phyloP scores from a whole-genome alignment of 306 rosid genomes.

The Abrus pulchellus region DNA sequence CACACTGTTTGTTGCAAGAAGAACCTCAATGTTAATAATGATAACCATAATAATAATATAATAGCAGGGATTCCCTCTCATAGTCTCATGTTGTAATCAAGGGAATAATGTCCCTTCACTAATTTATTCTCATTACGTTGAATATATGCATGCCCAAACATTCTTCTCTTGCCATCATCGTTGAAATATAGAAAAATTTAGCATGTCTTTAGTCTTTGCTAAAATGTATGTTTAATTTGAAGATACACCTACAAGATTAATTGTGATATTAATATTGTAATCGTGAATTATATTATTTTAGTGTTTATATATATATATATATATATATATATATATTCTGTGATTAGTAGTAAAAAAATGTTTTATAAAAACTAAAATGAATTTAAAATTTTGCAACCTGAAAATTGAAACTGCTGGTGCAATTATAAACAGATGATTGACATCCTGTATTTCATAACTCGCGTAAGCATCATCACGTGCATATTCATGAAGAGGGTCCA shows the following conservation, averaged over 20 bases:
- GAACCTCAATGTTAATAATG: not conserved
- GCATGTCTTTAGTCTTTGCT: not conserved
- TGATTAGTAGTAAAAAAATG: not conserved
- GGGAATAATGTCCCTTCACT: conserved; percentile 19
- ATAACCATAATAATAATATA: not conserved
- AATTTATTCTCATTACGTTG: not conserved
- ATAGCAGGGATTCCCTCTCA: not conserved
- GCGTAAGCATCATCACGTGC: conserved; percentile 21
- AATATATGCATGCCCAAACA: conserved; percentile 13
- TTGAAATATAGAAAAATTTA: not conserved
- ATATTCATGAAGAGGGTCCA: conserved; percentile 26
- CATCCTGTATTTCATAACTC: not conserved
- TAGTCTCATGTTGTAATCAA: not conserved
- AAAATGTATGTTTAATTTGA: not conserved
- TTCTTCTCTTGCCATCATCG: not conserved
- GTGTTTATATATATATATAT: too few relatives aligned
- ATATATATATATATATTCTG: too few relatives aligned
- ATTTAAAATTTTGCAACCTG: not conserved
- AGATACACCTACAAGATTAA: not conserved
- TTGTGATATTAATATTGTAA: not conserved
- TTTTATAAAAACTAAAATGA: too few relatives aligned
- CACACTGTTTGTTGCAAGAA: not conserved
- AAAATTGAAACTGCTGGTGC: not conserved
- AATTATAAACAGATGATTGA: not conserved
- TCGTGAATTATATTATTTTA: too few relatives aligned